Base-by-base conservation (phyloP, 2,329 filamentous ascomycete species). In the Fusarium nurragi region DNA sequence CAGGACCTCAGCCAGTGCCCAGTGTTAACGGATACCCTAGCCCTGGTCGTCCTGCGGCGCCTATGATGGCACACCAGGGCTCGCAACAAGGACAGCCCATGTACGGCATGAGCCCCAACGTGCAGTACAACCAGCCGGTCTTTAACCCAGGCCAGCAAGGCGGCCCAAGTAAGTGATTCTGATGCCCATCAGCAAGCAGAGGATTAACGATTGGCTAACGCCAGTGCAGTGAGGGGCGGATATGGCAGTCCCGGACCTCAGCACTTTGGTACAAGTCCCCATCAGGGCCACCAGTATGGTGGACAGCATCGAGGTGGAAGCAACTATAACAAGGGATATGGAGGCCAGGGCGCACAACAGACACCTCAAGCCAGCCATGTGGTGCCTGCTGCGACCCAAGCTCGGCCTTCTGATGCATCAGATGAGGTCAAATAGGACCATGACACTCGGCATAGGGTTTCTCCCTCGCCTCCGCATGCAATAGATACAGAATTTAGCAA, bases 41-140 rank as follows among this genome's bases (percentile, higher is more conserved):
- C 74, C 94, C 94, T 1, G 89, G 92, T 54, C 87, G 93, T 44
- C 88, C 89, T 25, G 76, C 82, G 19, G 92, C 95, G 13, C 90
- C 92, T 3, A 93, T 96, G 89, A 98, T 98, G 94, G 91, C 90
- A 72, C 94, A 94, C 68, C 93, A 97, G 79, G 92, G 92, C 53
- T 97, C 94, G 25, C 94, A 97, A 73, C 94, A 97, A 76, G 93
- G 94, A 37, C 93, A 96, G 74, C 88, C 81, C 71, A 87, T 82
- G 79, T 94, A 86, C 81, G 90, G 86, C 65, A 92, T 94, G 89
- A 91, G 89, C 71, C 90, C 90, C 39, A 88, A 83, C 50, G 84
- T 89, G 77, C 90, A 90, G 73, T 92, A 90, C 73, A 90, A 88
- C 72, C 91, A 93, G 74, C 90, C 90, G 34, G 86, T 88, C 50